Evolutionary conservation across 2,329 filamentous ascomycete species (phyloP).

Genomic region (Septoria linicola): DNA sequence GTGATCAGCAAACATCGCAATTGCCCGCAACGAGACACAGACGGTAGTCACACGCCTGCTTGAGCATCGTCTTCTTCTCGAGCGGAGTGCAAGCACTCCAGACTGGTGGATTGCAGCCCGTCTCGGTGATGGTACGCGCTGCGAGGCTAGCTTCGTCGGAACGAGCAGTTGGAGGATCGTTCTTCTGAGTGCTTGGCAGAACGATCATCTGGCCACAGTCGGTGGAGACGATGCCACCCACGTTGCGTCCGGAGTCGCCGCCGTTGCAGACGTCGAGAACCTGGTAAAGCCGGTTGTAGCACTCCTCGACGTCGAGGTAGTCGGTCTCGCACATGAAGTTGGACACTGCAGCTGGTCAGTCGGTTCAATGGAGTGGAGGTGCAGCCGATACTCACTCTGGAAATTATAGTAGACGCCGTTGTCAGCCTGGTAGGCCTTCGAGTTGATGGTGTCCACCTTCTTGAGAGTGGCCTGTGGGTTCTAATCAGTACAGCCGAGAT

Average conservation of each 20-base stretch:
- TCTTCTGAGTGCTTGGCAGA: not conserved
- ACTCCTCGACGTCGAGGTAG: constrained; percentile 1
- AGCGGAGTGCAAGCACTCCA: constrained; percentile 9
- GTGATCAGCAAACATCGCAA: constrained; percentile 12
- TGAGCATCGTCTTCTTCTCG: constrained; percentile 12
- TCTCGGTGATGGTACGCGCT: not conserved
- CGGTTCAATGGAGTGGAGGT: not conserved
- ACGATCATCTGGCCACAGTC: constrained; percentile 3
- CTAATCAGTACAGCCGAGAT: not conserved
- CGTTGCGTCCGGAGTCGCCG: not conserved
- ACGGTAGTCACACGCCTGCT: constrained; percentile 11
- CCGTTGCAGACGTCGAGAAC: not conserved
- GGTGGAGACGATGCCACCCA: constrained; percentile 1
- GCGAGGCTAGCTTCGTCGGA: not conserved
- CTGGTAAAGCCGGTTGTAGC: not conserved
- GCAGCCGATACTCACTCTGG: not conserved
- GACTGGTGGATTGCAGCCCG: constrained; percentile 12
- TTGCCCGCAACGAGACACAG: constrained; percentile 16
- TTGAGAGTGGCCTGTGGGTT: not conserved
- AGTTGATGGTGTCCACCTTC: not conserved
- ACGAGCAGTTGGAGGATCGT: not conserved
- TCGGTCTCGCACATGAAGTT: constrained; percentile 5
- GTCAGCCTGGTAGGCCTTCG: not conserved
- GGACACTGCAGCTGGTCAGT: constrained; percentile 5
- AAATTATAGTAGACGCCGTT: constrained; percentile 3